A percentile compares a stretch with the other conserved stretches of the same genome.
These are phyloP conservation scores for Turritis glabra DNA, from an alignment of 345 rosid species.

Conservation along the genomic window DNA sequence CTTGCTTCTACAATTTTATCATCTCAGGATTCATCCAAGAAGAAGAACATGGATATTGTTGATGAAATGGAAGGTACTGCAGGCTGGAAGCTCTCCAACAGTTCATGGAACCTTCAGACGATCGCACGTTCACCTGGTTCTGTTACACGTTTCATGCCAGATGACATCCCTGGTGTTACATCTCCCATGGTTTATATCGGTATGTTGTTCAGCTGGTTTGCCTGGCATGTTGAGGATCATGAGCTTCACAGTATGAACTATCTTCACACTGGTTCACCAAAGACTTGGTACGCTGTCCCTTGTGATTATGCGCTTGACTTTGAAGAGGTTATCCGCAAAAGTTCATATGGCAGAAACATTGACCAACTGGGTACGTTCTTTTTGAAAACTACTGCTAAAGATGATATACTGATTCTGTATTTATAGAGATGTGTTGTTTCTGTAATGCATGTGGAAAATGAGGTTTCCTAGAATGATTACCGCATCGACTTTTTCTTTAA, in stretches of 20 bases:
- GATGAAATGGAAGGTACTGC: slow-evolving; percentile 86
- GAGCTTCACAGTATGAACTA: slow-evolving; percentile 99
- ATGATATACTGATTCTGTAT: neutral
- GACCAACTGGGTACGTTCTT: slow-evolving; percentile 74
- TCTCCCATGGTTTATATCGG: slow-evolving; percentile 98
- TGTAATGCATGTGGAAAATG: neutral
- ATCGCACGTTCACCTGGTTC: slow-evolving; percentile 98
- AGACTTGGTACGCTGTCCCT: slow-evolving; percentile 98
- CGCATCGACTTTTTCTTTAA: neutral
- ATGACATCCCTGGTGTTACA: slow-evolving; percentile 98
- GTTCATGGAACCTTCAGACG: slow-evolving; percentile 97
- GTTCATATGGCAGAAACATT: slow-evolving; percentile 75
- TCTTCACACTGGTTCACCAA: slow-evolving; percentile 92
- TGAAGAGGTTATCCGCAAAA: slow-evolving; percentile 83
- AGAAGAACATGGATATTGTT: slow-evolving; percentile 44
- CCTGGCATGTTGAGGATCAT: slow-evolving; percentile 99
- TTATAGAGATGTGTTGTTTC: neutral
- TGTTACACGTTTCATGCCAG: slow-evolving; percentile 98
- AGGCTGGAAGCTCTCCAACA: slow-evolving; percentile 98
- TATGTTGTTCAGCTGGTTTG: slow-evolving; percentile 99
- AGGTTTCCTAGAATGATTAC: slow-evolving; percentile 8
- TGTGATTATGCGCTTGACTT: slow-evolving; percentile 84
- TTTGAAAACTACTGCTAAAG: slow-evolving; percentile 1
- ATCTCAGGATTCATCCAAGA: slow-evolving; percentile 43
- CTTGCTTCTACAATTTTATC: slow-evolving; percentile 37